phyloP scores from a whole-genome alignment of 257 asterid species.

The Lithospermum erythrorhizon region DNA sequence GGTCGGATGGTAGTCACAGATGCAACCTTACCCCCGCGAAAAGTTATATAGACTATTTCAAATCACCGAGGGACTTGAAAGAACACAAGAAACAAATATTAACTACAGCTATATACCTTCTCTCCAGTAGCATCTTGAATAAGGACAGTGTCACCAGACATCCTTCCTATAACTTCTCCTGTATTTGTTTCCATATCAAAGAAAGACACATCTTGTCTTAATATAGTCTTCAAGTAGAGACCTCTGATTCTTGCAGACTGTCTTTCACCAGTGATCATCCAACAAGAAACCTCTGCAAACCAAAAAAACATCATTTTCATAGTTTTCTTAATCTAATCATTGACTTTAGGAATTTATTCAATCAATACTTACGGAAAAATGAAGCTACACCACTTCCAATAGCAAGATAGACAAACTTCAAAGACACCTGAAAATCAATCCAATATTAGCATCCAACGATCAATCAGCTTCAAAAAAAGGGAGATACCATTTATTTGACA shows the following conservation, averaged over 20 bases:
- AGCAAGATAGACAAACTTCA: conserved; percentile 66
- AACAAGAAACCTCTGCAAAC: conserved; percentile 63
- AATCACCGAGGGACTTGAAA: too few relatives aligned
- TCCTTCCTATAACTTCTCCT: conserved; percentile 75
- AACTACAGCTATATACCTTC: conserved; percentile 31
- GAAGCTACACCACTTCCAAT: conserved; percentile 55
- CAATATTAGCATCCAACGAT: background rate
- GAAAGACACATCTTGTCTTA: conserved; percentile 74
- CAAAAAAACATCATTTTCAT: background rate
- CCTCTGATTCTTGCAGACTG: conserved; percentile 71
- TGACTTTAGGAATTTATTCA: background rate
- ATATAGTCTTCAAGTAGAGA: conserved; percentile 53
- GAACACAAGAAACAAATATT: too few relatives aligned
- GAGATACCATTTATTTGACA: background rate
- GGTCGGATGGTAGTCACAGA: too few relatives aligned
- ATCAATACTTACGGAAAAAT: conserved; percentile 52
- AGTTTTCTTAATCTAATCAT: background rate
- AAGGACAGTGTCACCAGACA: conserved; percentile 92
- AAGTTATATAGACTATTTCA: too few relatives aligned
- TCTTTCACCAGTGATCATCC: conserved; percentile 94
- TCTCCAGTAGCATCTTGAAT: conserved; percentile 94
- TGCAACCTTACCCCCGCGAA: too few relatives aligned
- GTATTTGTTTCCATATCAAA: conserved; percentile 71
- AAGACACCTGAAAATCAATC: conserved; percentile 28
- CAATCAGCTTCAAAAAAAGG: too few relatives aligned